A percentile compares a stretch with the other conserved stretches of the same genome.
These are phyloP conservation scores for Apophysomyces elegans DNA, from an alignment of 371 early-diverging fungal species.

Conservation along the genomic window DNA sequence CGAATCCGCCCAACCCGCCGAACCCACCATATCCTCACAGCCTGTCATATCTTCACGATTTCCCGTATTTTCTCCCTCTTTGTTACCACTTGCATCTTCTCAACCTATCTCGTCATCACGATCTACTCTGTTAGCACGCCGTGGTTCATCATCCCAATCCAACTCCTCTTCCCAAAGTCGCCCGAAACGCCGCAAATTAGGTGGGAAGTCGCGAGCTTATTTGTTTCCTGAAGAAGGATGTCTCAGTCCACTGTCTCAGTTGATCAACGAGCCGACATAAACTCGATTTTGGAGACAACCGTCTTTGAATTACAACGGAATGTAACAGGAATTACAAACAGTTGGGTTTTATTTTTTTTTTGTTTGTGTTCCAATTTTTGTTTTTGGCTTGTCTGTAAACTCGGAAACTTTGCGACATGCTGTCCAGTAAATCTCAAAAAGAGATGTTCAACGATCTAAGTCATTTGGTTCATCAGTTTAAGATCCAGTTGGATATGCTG, in stretches of 20 bases:
- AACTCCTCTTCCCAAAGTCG: neutral
- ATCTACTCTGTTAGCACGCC: too few relatives aligned
- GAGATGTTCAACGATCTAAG: neutral
- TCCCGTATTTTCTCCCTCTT: too few relatives aligned
- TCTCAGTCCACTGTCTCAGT: slow-evolving; percentile 2
- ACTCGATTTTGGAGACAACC: neutral
- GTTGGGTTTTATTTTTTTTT: neutral
- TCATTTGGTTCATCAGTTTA: neutral
- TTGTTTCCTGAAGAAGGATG: neutral
- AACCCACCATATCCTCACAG: too few relatives aligned
- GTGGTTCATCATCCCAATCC: neutral
- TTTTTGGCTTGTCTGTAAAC: neutral
- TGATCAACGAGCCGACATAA: neutral
- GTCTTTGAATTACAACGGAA: slow-evolving; percentile 1
- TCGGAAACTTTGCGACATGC: neutral
- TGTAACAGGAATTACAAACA: neutral
- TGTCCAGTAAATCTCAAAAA: neutral
- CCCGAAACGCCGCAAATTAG: slow-evolving; percentile 6
- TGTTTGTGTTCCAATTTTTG: neutral
- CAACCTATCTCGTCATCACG: neutral
- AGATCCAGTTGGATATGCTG: neutral
- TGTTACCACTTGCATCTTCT: too few relatives aligned
- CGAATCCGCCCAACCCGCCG: too few relatives aligned
- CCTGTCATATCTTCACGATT: too few relatives aligned
- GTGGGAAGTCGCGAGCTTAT: neutral